Base-by-base conservation (phyloP, 2,329 filamentous ascomycete species). In the Trichoderma atroviride region DNA sequence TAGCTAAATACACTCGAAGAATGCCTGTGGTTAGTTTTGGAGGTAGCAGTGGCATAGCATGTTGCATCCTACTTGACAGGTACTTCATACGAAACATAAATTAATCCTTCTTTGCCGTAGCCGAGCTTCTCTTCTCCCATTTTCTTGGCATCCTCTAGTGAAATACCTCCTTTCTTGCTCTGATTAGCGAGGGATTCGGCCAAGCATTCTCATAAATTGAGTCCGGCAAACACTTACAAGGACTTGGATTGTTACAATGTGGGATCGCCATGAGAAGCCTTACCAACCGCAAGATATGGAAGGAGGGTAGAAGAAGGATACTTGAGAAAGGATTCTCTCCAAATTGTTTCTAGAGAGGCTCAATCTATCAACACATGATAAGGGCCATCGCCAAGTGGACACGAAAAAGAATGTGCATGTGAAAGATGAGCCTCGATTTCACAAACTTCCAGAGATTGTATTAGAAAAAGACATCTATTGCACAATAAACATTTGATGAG, bases 341-440 rank as follows among this genome's bases (percentile, higher is more conserved):
- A 43, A 9, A n/a, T n/a, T 9, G 7, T 40, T 7, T 43, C 0
- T 19, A 10, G 5, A 10, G 19, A 6, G 40, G 7, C 6, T 43
- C 3, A 10, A 43, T n/a, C 3, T 19, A n/a, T 9, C 40, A 43
- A 7, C 3, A 3, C 2, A 1, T 43, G 40, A 43, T 43, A 43
- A 0, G 40, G 4, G 3, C 14, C 16, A n/a, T 43, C 7, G 16
- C 6, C 0, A 43, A 9, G 0, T 9, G 9, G 40, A n/a, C 0
- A 13, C 3, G 19, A 43, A 19, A 43, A 43, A 43, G 40, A 43
- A 3, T n/a, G 3, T n/a, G 40, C 19, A n/a, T n/a, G 19, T 43
- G 40, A n/a, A n/a, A 43, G 7, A 7, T 10, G 6, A n/a, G 19
- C 3, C 40, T n/a, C 7, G 3, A n/a, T 43, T 43, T n/a, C 40